phyloP scores from a whole-genome alignment of 2,329 filamentous ascomycete genomes.

The Stachybotrys echinatus region DNA sequence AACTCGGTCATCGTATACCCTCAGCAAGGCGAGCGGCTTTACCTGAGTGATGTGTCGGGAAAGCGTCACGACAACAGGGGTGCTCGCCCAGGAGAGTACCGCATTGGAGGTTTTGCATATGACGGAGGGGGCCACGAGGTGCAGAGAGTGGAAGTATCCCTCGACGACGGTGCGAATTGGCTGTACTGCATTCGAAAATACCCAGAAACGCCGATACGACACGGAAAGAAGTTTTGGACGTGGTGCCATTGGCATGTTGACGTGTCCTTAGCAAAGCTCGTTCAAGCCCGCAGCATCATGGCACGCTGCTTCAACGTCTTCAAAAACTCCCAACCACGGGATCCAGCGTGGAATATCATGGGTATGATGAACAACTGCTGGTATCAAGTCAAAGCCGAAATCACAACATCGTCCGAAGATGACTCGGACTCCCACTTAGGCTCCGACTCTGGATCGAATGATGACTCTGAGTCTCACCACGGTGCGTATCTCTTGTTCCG shows the following conservation, averaged over 20 bases:
- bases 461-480: no score
- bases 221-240: constrained; percentile 49
- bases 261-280: constrained; percentile 35
- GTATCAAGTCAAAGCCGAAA: constrained; percentile 37
- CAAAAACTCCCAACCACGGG: constrained; percentile 44
- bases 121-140: constrained; percentile 44
- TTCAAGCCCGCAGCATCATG: constrained; percentile 33
- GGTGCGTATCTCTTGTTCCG: constrained; percentile 28
- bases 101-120: constrained; percentile 42
- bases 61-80: no score
- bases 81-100: constrained; percentile 20
- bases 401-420: constrained; percentile 16
- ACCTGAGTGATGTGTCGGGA: constrained; percentile 13
- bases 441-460: no score
- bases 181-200: constrained; percentile 26
- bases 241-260: constrained; percentile 50
- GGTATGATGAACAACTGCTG: constrained; percentile 52
- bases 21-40: constrained; percentile 37
- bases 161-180: constrained; percentile 41
- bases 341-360: constrained; percentile 42
- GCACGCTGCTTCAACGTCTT: constrained; percentile 44
- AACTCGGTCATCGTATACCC: constrained; percentile 42
- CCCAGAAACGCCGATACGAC: constrained; percentile 40
- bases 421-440: constrained; percentile 10
- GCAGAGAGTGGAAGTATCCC: constrained; percentile 40